A percentile compares a stretch with the other conserved stretches of the same genome.
Evolutionary conservation across 345 rosid species (phyloP).

Genomic region (Salix caprea): DNA sequence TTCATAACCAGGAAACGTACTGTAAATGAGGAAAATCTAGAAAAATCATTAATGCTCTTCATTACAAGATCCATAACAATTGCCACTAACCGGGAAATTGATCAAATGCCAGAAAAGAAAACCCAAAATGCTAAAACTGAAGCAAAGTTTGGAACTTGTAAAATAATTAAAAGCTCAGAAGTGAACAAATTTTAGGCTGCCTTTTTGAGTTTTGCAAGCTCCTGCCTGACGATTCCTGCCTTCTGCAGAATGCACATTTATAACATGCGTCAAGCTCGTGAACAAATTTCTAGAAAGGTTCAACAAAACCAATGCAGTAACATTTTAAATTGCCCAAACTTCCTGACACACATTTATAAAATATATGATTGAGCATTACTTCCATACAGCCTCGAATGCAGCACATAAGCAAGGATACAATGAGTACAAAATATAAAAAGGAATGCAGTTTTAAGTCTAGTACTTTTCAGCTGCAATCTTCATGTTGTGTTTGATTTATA

Average conservation of each 20-base stretch:
- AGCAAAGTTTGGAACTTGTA: neutral
- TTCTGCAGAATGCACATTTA: slow-evolving; percentile 7
- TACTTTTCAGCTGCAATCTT: neutral
- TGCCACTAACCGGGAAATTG: neutral
- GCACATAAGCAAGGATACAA: neutral
- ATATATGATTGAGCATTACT: neutral
- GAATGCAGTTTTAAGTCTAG: neutral
- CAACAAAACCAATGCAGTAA: neutral
- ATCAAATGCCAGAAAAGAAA: neutral
- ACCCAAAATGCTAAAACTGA: neutral
- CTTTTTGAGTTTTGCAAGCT: slow-evolving; percentile 19
- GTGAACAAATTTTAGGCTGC: slow-evolving; percentile 2
- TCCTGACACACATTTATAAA: neutral
- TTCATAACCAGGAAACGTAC: neutral
- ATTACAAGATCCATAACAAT: neutral
- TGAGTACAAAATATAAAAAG: neutral
- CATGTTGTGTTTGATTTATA: neutral
- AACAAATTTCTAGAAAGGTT: neutral
- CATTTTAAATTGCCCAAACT: neutral
- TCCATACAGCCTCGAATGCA: neutral
- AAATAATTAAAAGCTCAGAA: neutral
- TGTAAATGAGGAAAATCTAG: neutral
- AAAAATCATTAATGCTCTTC: neutral
- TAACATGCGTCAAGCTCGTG: neutral
- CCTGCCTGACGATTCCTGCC: slow-evolving; percentile 19